Evolutionary conservation across 345 rosid species (phyloP).

Genomic region (Citrus sp.): DNA sequence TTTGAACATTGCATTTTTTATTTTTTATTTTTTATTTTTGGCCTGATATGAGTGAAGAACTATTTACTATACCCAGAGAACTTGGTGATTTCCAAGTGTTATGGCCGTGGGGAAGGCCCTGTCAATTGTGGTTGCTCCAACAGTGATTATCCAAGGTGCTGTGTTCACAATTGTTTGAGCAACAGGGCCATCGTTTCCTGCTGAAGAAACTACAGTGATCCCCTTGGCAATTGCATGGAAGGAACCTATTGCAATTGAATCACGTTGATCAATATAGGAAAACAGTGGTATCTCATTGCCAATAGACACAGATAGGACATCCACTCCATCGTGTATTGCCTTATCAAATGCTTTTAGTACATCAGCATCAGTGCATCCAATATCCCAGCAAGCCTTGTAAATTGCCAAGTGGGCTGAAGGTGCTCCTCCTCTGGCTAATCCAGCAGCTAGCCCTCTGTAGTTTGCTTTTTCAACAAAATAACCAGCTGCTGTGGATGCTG

Average conservation of each 20-base stretch:
- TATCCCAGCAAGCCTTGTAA: constrained; percentile 56
- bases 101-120: constrained; percentile 26
- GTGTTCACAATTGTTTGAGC: constrained; percentile 17
- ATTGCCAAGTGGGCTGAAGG: constrained; percentile 57
- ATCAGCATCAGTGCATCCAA: constrained; percentile 46
- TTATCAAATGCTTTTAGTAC: constrained; percentile 59
- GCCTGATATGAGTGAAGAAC: not conserved
- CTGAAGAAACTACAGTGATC: constrained; percentile 32
- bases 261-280: constrained; percentile 25
- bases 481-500: constrained; percentile 64
- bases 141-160: constrained; percentile 40
- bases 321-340: constrained; percentile 65
- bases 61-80: constrained; percentile 30
- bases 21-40: not conserved
- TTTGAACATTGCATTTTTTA: not conserved
- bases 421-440: constrained; percentile 64
- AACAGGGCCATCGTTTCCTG: constrained; percentile 32
- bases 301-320: constrained; percentile 53
- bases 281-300: constrained; percentile 34
- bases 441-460: constrained; percentile 37
- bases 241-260: constrained; percentile 27
- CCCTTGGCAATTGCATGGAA: constrained; percentile 29
- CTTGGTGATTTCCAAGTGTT: constrained; percentile 29
- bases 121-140: constrained; percentile 34
- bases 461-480: constrained; percentile 39